Evolutionary conservation across 768 basidiomycete genomes (phyloP).

Genomic region (Suillus placidus): DNA sequence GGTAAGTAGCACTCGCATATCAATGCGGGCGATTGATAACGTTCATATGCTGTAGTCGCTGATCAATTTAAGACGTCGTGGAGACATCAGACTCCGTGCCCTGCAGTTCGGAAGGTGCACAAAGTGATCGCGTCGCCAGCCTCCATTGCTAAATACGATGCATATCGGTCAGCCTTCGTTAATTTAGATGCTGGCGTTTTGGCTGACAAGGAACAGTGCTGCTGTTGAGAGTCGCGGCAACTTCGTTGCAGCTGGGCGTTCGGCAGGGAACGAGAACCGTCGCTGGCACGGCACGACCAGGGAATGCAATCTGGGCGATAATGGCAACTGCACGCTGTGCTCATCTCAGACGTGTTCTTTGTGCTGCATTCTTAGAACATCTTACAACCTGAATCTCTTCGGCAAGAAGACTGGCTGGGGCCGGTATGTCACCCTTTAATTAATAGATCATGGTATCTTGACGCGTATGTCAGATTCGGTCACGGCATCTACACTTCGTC

Average conservation of each 20-base stretch:
- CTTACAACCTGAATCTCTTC: slow-evolving; percentile 62
- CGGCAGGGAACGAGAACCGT: slow-evolving; percentile 71
- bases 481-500: slow-evolving; percentile 74
- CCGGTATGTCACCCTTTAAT: slow-evolving; percentile 41
- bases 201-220: slow-evolving; percentile 38
- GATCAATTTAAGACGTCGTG: slow-evolving; percentile 73
- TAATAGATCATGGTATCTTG: neutral
- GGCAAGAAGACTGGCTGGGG: slow-evolving; percentile 78
- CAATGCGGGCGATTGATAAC: neutral
- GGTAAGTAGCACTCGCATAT: slow-evolving; percentile 42
- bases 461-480: slow-evolving; percentile 51
- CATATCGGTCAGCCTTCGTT: slow-evolving; percentile 54
- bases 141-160: slow-evolving; percentile 56
- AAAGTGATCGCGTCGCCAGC: slow-evolving; percentile 58
- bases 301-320: slow-evolving; percentile 65
- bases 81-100: slow-evolving; percentile 62
- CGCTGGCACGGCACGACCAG: slow-evolving; percentile 77
- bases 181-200: neutral
- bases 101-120: slow-evolving; percentile 61
- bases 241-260: slow-evolving; percentile 54
- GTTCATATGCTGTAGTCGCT: slow-evolving; percentile 42
- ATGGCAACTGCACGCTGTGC: slow-evolving; percentile 54
- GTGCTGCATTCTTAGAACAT: slow-evolving; percentile 64
- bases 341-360: slow-evolving; percentile 59
- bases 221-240: slow-evolving; percentile 63